Base-by-base conservation (phyloP, 2,329 filamentous ascomycete genomes). In the Metarhizium rileyi region DNA sequence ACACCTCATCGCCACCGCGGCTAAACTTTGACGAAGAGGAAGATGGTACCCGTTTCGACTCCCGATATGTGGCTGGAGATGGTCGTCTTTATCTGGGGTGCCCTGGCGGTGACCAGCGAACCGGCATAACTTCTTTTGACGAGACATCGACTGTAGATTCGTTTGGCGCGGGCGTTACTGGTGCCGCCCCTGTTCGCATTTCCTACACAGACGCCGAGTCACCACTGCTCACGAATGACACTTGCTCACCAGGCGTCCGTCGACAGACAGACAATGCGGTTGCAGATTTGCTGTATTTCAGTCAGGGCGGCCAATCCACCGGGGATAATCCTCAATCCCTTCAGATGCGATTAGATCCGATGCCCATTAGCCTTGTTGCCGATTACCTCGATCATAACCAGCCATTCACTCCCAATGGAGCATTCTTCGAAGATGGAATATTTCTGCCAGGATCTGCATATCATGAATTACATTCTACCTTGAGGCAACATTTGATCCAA, bases 371-470 rank as follows among this genome's bases (percentile, higher is more conserved):
- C 10, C 22, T 56, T 6, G 47, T 59, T 4, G 48, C 54, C n/a
- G 60, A 61, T 1, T 60, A 60, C 26, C 47, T 59, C 10, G 59
- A 61, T 2, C 56, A 56, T 6, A 49, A 59, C 22, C 64, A 67
- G 23, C 55, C 57, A 14, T 63, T 63, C 22, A 64, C 63, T 0
- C 62, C 63, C 0, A 64, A 66, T 3, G 62, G 62, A 1, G 57
- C 36, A 2, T 20, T 10, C 12, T 38, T 26, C 18, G 45, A 47
- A 57, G 66, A 68, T 45, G 71, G 71, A 46, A 66, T 75, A 20
- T 75, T 75, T 50, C 54, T 72, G 3, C 71, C 72, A 1, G 72
- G 71, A 1, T 73, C 71, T 1, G 66, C 68, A 1, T 75, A 74
- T 35, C 69, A 72, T 48, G 70, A 72, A 40, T 59, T 73, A 1